These are phyloP conservation scores for Primulina huaijiensis DNA, from an alignment of 257 asterid genomes.

Conservation along the genomic window DNA sequence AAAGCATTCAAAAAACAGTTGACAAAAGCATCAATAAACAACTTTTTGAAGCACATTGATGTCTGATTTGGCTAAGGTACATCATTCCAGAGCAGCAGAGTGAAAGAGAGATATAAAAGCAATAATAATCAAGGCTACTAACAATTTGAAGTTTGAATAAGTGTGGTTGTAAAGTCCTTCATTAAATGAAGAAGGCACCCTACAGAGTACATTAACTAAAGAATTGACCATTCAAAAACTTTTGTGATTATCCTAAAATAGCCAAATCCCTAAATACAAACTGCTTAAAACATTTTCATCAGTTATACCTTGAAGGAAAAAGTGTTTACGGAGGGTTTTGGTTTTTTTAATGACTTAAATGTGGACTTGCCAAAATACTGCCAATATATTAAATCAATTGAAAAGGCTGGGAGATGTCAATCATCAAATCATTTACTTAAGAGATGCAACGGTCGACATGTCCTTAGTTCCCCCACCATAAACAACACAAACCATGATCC, in stretches of 20 bases:
- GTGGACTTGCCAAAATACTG: not conserved
- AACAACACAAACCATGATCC: not conserved
- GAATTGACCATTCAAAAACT: not conserved
- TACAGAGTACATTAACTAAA: not conserved
- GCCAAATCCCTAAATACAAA: not conserved
- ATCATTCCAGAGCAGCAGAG: slow-evolving; percentile 43
- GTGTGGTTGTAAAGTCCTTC: too few species aligned
- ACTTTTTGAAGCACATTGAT: slow-evolving; percentile 40
- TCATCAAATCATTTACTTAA: too few species aligned
- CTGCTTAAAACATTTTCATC: not conserved
- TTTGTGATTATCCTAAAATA: not conserved
- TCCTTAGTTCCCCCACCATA: not conserved
- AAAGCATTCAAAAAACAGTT: slow-evolving; percentile 25
- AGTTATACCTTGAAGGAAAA: not conserved
- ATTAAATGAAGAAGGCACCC: too few species aligned
- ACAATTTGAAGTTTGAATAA: not conserved
- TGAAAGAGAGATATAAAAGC: not conserved
- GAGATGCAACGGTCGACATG: not conserved
- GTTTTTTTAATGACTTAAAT: not conserved
- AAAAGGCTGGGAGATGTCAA: not conserved
- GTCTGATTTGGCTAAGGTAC: slow-evolving; percentile 58
- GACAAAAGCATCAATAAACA: slow-evolving; percentile 17
- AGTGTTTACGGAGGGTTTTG: not conserved
- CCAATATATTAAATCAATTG: not conserved
- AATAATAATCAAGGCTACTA: not conserved